phyloP scores from a whole-genome alignment of 225 moss, liverwort and hornwort genomes.

The Lunularia cruciata region DNA sequence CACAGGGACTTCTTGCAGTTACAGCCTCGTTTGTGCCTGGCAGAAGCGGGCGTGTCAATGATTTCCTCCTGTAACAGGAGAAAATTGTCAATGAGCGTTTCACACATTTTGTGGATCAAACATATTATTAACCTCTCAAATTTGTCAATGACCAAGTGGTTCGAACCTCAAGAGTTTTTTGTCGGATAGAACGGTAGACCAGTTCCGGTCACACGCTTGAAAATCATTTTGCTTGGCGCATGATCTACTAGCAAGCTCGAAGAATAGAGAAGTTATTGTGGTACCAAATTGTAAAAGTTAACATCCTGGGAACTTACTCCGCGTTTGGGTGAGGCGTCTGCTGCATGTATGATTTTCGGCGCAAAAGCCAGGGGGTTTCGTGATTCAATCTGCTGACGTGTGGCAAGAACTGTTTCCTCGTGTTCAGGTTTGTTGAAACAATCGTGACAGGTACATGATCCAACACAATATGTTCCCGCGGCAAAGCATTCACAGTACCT shows the following conservation, averaged over 20 bases:
- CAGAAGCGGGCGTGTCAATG: conserved; percentile 84
- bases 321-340: conserved; percentile 68
- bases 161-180: no score
- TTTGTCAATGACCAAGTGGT: no score
- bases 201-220: no score
- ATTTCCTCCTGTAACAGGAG: conserved; percentile 81
- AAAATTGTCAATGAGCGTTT: no score
- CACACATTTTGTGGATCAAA: no score
- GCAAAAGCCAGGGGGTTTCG: conserved; percentile 95
- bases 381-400: conserved; percentile 78
- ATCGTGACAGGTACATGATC: conserved; percentile 91
- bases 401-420: conserved; percentile 71
- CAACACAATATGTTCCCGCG: conserved; percentile 92
- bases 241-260: no score
- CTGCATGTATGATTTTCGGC: conserved; percentile 82
- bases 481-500: conserved; percentile 99
- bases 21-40: conserved; percentile 88
- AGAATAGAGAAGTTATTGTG: no score
- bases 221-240: no score
- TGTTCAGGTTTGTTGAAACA: conserved; percentile 98
- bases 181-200: no score
- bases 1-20: conserved; percentile 97
- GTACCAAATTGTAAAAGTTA: no score
- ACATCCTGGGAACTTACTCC: no score
- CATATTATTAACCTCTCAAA: no score